A percentile compares a stretch with the other conserved stretches of the same genome.
Evolutionary conservation across 2,329 filamentous ascomycete species (phyloP).

Genomic region (Fonsecaea pedrosoi): DNA sequence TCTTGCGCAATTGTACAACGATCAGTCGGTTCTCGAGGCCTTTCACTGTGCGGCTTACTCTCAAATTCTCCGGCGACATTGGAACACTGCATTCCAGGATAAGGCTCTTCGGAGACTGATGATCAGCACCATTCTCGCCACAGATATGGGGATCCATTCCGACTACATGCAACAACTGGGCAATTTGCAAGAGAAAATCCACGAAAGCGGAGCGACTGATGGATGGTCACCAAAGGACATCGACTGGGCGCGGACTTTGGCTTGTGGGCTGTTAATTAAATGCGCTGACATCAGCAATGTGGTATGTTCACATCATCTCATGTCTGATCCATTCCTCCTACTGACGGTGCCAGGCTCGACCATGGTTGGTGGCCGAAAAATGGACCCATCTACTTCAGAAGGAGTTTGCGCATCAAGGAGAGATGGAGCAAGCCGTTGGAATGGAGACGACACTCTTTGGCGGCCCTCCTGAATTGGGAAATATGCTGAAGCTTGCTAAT

Average conservation of each 20-base stretch:
- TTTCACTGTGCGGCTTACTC: conserved; percentile 98
- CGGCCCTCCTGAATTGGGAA: conserved; percentile 78
- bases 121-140: conserved; percentile 97
- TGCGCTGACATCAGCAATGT: conserved; percentile 99
- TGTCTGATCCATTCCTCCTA: background rate
- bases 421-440: conserved; percentile 86
- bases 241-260: conserved; percentile 77
- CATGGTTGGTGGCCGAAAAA: conserved; percentile 78
- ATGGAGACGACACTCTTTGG: conserved; percentile 87
- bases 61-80: conserved; percentile 90
- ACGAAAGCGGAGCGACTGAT: conserved; percentile 67
- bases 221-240: conserved; percentile 78
- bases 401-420: conserved; percentile 90
- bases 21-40: conserved; percentile 93
- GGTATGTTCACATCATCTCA: conserved; percentile 62
- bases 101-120: conserved; percentile 83
- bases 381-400: conserved; percentile 96
- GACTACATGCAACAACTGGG: conserved; percentile 92
- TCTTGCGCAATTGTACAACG: conserved; percentile 93
- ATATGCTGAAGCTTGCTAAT: conserved; percentile 79
- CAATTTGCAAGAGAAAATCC: conserved; percentile 79
- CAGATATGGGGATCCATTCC: conserved; percentile 96
- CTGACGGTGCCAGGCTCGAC: conserved; percentile 69
- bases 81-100: conserved; percentile 82
- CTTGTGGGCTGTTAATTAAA: conserved; percentile 94